phyloP scores from a whole-genome alignment of 208 protist genomes.

The Plasmodiophora brassicae region DNA sequence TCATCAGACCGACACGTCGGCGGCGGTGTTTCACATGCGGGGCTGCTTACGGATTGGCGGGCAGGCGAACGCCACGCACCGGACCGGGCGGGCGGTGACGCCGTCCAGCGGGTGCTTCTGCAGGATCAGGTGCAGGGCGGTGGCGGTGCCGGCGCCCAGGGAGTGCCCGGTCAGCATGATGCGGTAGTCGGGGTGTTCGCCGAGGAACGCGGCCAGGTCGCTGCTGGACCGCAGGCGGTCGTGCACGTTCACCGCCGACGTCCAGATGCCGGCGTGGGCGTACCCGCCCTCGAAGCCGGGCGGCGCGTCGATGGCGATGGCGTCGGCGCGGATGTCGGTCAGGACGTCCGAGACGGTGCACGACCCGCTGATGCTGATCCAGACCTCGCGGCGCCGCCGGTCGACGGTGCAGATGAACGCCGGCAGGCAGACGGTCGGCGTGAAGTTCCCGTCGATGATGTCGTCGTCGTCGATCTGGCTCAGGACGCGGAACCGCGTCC shows the following conservation, averaged over 20 bases:
- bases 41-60: too few relatives aligned
- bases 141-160: neutral
- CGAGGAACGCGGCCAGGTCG: neutral
- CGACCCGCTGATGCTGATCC: neutral
- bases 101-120: neutral
- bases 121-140: neutral
- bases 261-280: slow-evolving; percentile 20
- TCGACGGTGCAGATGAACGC: neutral
- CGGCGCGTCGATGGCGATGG: neutral
- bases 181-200: neutral
- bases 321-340: neutral
- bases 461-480: neutral
- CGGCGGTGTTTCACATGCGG: too few relatives aligned
- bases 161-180: neutral
- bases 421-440: neutral
- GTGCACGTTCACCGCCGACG: neutral
- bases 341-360: neutral
- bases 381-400: neutral
- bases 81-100: neutral
- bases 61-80: neutral
- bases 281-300: neutral
- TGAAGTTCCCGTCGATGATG: neutral
- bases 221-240: neutral
- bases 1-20: too few relatives aligned
- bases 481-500: too few relatives aligned